phyloP scores from a whole-genome alignment of 805 yeast genomes.

The Tetrapisispora namnaoensis region DNA sequence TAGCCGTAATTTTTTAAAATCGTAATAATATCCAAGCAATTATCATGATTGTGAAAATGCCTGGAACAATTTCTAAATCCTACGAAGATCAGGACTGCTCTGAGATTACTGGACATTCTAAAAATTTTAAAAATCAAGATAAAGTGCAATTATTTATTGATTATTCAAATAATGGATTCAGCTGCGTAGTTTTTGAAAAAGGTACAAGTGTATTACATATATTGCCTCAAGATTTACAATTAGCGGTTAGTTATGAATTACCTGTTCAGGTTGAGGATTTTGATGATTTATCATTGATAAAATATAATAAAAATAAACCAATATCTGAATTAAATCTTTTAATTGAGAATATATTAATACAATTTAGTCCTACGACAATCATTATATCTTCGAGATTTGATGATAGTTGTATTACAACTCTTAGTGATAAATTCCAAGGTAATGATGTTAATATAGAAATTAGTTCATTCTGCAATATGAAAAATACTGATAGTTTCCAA shows the following conservation, averaged over 20 bases:
- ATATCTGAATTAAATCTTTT: constrained; percentile 11
- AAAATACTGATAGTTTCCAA: constrained; percentile 7
- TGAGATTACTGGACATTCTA: neutral
- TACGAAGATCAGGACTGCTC: neutral
- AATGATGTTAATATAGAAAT: constrained; percentile 3
- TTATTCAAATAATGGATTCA: constrained; percentile 5
- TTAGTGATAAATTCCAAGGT: neutral
- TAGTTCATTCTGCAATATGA: neutral
- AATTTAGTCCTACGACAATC: constrained; percentile 12
- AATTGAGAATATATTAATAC: constrained; percentile 8
- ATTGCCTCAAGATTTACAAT: constrained; percentile 11
- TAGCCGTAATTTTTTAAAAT: no score
- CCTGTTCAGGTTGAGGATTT: neutral
- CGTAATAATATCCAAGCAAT: no score
- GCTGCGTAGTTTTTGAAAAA: constrained; percentile 10
- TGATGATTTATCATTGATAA: neutral
- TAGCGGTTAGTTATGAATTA: neutral
- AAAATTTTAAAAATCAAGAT: neutral
- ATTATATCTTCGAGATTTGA: constrained; percentile 14
- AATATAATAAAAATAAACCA: neutral
- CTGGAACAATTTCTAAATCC: neutral
- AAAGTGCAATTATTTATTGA: constrained; percentile 12
- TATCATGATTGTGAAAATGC: neutral
- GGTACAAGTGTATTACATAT: constrained; percentile 5
- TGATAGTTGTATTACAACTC: constrained; percentile 2